phyloP scores from a whole-genome alignment of 2,329 filamentous ascomycete species.

The Alternaria longipes region DNA sequence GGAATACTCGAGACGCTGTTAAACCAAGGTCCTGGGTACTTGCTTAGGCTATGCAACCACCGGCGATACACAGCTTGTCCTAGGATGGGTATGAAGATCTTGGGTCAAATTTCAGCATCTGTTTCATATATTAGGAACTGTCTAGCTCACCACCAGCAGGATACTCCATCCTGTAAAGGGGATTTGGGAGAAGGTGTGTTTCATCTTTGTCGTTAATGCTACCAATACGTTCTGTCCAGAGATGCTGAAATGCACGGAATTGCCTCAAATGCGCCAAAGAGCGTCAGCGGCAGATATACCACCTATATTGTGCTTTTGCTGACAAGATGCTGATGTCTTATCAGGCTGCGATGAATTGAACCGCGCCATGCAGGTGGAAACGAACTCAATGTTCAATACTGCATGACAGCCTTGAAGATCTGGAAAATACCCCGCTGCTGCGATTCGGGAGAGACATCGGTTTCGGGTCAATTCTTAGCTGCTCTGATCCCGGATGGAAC shows the following conservation, averaged over 20 bases:
- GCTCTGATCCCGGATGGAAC: not conserved
- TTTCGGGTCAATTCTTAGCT: not conserved
- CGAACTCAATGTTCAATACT: not conserved
- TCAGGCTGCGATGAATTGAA: not conserved
- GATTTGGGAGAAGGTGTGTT: not conserved
- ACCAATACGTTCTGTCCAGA: not conserved
- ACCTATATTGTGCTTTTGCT: not conserved
- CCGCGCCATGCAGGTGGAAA: not conserved
- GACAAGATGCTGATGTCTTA: not conserved
- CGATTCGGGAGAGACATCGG: not conserved
- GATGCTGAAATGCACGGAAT: not conserved
- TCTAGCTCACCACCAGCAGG: not conserved
- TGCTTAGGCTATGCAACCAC: not conserved
- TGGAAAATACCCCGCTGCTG: not conserved
- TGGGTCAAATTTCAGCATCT: not conserved
- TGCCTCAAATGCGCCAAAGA: not conserved
- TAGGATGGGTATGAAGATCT: not conserved
- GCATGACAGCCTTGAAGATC: not conserved
- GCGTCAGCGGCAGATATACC: not conserved
- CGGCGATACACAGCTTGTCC: not conserved
- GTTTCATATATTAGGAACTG: not conserved
- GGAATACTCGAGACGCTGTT: not conserved
- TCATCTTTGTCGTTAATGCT: not conserved
- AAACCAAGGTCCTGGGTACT: constrained; percentile 1
- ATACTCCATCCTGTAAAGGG: not conserved